phyloP scores from a whole-genome alignment of 441 rosid species.

The Viola pubescens region DNA sequence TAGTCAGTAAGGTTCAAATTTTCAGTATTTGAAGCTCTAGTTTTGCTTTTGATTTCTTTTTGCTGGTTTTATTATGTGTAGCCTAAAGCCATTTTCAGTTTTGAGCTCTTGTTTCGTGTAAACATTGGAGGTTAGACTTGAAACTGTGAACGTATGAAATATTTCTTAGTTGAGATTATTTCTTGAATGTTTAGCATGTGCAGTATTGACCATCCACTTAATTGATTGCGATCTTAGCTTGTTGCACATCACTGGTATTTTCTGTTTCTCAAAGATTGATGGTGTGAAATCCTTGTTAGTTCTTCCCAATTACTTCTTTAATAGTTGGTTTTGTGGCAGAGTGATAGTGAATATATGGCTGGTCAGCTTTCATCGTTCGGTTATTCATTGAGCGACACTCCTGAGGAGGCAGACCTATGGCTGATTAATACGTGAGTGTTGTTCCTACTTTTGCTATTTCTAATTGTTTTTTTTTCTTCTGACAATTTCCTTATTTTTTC shows the following conservation, averaged over 20 bases:
- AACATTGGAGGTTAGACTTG: neutral
- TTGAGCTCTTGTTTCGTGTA: neutral
- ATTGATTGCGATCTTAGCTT: neutral
- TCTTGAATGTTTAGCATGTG: too few relatives aligned
- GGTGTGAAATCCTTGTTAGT: slow-evolving; percentile 1
- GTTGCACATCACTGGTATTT: neutral
- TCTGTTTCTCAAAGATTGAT: neutral
- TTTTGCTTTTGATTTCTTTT: too few relatives aligned
- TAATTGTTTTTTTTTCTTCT: neutral
- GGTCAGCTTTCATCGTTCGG: slow-evolving; percentile 95
- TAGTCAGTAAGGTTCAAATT: neutral
- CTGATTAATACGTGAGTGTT: slow-evolving; percentile 74
- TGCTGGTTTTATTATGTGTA: neutral
- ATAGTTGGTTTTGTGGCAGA: slow-evolving; percentile 40
- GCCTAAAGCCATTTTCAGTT: neutral
- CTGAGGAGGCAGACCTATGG: slow-evolving; percentile 90
- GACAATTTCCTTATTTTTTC: neutral
- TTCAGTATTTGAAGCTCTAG: too few relatives aligned
- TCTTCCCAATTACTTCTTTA: slow-evolving; percentile 3
- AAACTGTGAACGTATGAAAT: neutral
- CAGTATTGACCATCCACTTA: neutral
- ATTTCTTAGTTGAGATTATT: neutral
- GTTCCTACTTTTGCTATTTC: slow-evolving; percentile 5
- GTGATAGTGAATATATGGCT: slow-evolving; percentile 98
- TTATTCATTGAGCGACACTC: slow-evolving; percentile 63